These are phyloP conservation scores for Lodderomyces theae DNA, from an alignment of 1,139 yeast genomes.

Conservation along the genomic window DNA sequence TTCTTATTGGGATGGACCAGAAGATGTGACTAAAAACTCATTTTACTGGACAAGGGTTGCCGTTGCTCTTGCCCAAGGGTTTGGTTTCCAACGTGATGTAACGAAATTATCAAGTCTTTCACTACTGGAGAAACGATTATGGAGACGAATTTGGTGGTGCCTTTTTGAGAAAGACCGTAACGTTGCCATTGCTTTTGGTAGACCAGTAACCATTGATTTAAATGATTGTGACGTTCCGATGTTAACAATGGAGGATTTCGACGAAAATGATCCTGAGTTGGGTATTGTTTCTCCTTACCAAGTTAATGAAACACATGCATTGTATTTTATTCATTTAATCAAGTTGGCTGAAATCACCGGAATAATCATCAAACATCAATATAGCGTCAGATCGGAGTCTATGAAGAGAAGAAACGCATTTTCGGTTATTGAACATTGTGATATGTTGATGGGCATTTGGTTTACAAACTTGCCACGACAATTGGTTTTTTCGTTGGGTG, in stretches of 20 bases:
- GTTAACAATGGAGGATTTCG: constrained; percentile 64
- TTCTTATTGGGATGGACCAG: constrained; percentile 78
- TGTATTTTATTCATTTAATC: constrained; percentile 61
- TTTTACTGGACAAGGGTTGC: constrained; percentile 80
- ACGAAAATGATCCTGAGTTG: constrained; percentile 48
- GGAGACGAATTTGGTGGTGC: constrained; percentile 82
- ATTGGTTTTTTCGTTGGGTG: constrained; percentile 60
- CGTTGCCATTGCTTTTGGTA: constrained; percentile 73
- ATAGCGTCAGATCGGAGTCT: constrained; percentile 65
- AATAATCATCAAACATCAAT: constrained; percentile 67
- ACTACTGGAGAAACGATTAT: constrained; percentile 49
- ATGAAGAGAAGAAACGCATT: constrained; percentile 47
- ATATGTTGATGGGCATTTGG: constrained; percentile 79
- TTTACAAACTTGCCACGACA: constrained; percentile 65
- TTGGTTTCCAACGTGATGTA: constrained; percentile 67
- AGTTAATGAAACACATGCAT: constrained; percentile 46
- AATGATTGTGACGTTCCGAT: constrained; percentile 79
- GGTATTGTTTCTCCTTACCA: constrained; percentile 43
- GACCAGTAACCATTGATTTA: constrained; percentile 67
- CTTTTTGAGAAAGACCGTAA: constrained; percentile 69
- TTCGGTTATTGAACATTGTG: constrained; percentile 68
- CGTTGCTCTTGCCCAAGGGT: constrained; percentile 72
- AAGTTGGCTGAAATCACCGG: constrained; percentile 76
- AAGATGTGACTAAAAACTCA: constrained; percentile 70
- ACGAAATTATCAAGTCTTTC: constrained; percentile 31